Conservation (phyloP, 169 alveolate species). For the Theileria orientalis region DNA sequence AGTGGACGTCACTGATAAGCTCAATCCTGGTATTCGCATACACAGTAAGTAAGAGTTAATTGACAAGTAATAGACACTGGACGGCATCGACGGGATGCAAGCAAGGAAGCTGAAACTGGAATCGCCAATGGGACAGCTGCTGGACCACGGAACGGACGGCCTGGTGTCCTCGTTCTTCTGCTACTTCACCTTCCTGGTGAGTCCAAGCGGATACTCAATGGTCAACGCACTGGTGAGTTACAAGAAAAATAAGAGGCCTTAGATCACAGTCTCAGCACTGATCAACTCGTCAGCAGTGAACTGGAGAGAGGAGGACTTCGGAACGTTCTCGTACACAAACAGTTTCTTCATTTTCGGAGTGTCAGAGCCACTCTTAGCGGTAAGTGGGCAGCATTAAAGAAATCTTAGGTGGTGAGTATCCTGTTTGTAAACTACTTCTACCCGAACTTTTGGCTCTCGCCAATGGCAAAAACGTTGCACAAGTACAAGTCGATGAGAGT, state of each 20-base stretch:
- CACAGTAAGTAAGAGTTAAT: conserved; percentile 24
- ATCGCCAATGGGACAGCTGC: conserved; percentile 64
- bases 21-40: conserved; percentile 22
- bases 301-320: conserved; percentile 51
- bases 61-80: conserved; percentile 40
- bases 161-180: conserved; percentile 49
- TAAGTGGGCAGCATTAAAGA: background rate
- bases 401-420: background rate
- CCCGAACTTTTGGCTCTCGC: conserved; percentile 5
- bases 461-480: background rate
- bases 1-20: conserved; percentile 26
- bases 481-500: background rate
- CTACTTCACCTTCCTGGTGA: conserved; percentile 32
- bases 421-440: background rate
- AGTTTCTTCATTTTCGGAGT: conserved; percentile 48
- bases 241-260: background rate
- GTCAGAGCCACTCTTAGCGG: conserved; percentile 41
- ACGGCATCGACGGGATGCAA: conserved; percentile 65
- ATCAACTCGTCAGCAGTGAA: conserved; percentile 28
- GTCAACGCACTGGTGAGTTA: background rate
- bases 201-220: conserved; percentile 37
- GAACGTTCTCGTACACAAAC: conserved; percentile 32
- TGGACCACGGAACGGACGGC: conserved; percentile 67
- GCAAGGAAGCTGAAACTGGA: conserved; percentile 51
- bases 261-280: conserved; percentile 8